Evolutionary conservation across 768 basidiomycete species (phyloP).

Genomic region (Hydnomerulius pinastri): DNA sequence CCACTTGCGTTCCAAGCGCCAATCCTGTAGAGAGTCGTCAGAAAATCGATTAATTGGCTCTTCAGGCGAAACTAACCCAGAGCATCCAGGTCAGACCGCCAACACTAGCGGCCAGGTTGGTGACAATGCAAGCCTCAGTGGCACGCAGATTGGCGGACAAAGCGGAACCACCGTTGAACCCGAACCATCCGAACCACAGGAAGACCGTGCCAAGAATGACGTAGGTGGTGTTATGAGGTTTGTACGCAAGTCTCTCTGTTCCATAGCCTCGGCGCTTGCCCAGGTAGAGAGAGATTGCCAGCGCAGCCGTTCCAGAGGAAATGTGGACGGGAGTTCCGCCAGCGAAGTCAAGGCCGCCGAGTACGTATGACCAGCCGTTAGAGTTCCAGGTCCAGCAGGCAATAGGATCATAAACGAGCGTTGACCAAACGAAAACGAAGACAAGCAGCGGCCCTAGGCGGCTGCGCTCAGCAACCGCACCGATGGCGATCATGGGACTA

Average conservation of each 20-base stretch:
- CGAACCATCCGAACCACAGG: slow-evolving; percentile 97
- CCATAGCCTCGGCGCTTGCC: slow-evolving; percentile 92
- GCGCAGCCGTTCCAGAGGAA: slow-evolving; percentile 86
- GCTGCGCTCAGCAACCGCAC: slow-evolving; percentile 89
- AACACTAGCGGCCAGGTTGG: slow-evolving; percentile 89
- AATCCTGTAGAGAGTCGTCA: slow-evolving; percentile 57
- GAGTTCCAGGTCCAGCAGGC: slow-evolving; percentile 97
- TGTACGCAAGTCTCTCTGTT: slow-evolving; percentile 88
- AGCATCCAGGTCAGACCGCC: slow-evolving; percentile 93
- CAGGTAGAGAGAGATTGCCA: slow-evolving; percentile 89
- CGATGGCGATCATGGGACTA: slow-evolving; percentile 85
- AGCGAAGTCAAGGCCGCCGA: slow-evolving; percentile 90
- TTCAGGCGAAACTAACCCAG: slow-evolving; percentile 49
- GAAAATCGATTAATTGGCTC: neutral
- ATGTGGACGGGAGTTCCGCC: slow-evolving; percentile 98
- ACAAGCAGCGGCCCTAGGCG: slow-evolving; percentile 84
- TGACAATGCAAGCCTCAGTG: slow-evolving; percentile 86
- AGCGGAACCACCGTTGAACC: slow-evolving; percentile 92
- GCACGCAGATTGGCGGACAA: slow-evolving; percentile 88
- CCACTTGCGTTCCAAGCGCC: slow-evolving; percentile 92
- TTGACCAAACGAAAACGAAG: slow-evolving; percentile 90
- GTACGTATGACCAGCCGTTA: slow-evolving; percentile 70
- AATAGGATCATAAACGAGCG: slow-evolving; percentile 89
- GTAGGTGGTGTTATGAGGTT: slow-evolving; percentile 91
- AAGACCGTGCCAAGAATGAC: slow-evolving; percentile 92